A percentile compares a stretch with the other conserved stretches of the same genome.
Evolutionary conservation across 768 basidiomycete genomes (phyloP).

Genomic region (Hebeloma cylindrosporum): DNA sequence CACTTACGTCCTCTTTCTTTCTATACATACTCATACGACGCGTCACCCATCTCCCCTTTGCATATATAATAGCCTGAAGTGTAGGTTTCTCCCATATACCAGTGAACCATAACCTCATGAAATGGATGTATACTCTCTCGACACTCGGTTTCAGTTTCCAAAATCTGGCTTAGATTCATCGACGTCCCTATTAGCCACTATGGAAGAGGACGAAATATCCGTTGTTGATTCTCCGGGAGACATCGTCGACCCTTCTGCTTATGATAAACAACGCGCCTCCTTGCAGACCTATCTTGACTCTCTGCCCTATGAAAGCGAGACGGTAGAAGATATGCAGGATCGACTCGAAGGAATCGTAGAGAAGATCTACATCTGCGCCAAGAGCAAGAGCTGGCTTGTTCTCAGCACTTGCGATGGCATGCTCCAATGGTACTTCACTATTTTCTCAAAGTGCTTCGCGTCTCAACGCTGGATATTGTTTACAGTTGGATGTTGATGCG

Average conservation of each 20-base stretch:
- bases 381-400: constrained; percentile 71
- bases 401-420: constrained; percentile 78
- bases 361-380: constrained; percentile 69
- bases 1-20: too few species aligned
- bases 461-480: not conserved
- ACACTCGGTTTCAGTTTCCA: constrained; percentile 7
- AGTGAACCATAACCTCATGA: constrained; percentile 5
- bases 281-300: constrained; percentile 67
- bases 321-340: constrained; percentile 67
- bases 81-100: constrained; percentile 5
- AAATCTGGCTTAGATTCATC: constrained; percentile 14
- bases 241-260: constrained; percentile 37
- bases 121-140: constrained; percentile 7
- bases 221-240: constrained; percentile 40
- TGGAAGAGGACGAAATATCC: constrained; percentile 64
- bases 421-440: constrained; percentile 61
- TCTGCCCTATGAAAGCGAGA: constrained; percentile 73
- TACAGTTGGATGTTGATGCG: constrained; percentile 78
- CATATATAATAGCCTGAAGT: constrained; percentile 8
- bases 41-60: constrained; percentile 19
- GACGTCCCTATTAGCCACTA: constrained; percentile 20
- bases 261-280: constrained; percentile 59
- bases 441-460: constrained; percentile 3
- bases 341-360: constrained; percentile 69
- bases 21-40: constrained; percentile 16